Evolutionary conservation across 1,139 yeast species (phyloP).

Genomic region (Geotrichum siamense): DNA sequence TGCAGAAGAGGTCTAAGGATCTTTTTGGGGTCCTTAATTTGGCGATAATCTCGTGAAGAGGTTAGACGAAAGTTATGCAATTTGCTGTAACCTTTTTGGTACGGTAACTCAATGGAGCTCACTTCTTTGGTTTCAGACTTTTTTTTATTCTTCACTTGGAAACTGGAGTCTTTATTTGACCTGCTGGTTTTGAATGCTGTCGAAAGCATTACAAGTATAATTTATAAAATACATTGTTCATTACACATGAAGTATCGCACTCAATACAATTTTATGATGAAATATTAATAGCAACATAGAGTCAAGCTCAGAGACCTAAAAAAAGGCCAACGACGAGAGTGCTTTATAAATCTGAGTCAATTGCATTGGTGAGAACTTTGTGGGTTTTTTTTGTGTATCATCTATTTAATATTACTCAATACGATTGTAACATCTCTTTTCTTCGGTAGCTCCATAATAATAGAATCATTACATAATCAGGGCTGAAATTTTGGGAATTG

Average conservation of each 20-base stretch:
- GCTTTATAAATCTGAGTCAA: slow-evolving; percentile 13
- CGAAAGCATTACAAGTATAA: slow-evolving; percentile 12
- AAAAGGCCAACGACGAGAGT: slow-evolving; percentile 15
- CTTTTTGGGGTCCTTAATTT: slow-evolving; percentile 5
- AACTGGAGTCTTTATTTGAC: slow-evolving; percentile 3
- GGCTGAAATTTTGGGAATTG: too few relatives aligned
- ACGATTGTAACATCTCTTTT: too few relatives aligned
- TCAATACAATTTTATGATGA: slow-evolving; percentile 12
- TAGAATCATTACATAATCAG: too few relatives aligned
- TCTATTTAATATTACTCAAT: too few relatives aligned
- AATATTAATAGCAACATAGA: slow-evolving; percentile 18
- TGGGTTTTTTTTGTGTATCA: neutral
- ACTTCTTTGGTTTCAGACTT: slow-evolving; percentile 14
- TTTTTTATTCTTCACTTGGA: slow-evolving; percentile 11
- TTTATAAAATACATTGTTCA: too few relatives aligned
- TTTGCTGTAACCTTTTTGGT: slow-evolving; percentile 10
- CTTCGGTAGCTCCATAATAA: too few relatives aligned
- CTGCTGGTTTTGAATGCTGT: slow-evolving; percentile 8
- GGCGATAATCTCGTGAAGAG: slow-evolving; percentile 15
- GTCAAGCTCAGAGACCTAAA: slow-evolving; percentile 18
- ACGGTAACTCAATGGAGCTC: slow-evolving; percentile 19
- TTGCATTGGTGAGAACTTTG: neutral
- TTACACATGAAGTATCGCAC: too few relatives aligned
- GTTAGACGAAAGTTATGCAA: slow-evolving; percentile 18
- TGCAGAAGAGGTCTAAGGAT: slow-evolving; percentile 1